phyloP scores from a whole-genome alignment of 768 basidiomycete species.

The Termitomyces heimii region DNA sequence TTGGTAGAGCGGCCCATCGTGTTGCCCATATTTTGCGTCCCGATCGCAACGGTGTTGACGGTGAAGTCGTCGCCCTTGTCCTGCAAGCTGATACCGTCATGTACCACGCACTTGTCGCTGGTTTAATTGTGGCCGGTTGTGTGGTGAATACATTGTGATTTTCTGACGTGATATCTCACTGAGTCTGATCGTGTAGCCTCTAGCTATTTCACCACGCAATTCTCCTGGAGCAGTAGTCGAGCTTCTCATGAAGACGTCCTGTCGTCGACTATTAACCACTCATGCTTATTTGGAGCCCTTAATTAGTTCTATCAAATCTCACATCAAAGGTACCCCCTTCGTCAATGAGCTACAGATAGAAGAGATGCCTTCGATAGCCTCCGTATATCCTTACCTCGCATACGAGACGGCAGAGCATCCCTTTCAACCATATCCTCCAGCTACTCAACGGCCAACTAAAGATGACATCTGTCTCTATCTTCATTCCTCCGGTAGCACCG shows the following conservation, averaged over 20 bases:
- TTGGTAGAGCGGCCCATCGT: constrained; percentile 36
- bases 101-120: constrained; percentile 35
- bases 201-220: constrained; percentile 33
- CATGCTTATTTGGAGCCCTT: constrained; percentile 22
- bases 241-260: constrained; percentile 30
- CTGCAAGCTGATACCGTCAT: constrained; percentile 28
- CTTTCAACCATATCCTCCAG: constrained; percentile 7
- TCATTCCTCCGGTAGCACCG: constrained; percentile 36
- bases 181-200: constrained; percentile 21
- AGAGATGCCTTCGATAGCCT: constrained; percentile 18
- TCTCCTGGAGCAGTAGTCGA: constrained; percentile 28
- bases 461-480: constrained; percentile 20
- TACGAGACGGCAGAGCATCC: constrained; percentile 8
- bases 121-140: constrained; percentile 29
- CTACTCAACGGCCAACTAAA: constrained; percentile 1
- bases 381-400: constrained; percentile 14
- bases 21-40: constrained; percentile 34
- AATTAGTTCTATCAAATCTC: constrained; percentile 19
- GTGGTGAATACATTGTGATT: constrained; percentile 19
- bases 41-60: constrained; percentile 21
- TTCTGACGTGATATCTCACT: neutral
- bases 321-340: constrained; percentile 15
- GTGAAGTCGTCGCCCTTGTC: constrained; percentile 29
- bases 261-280: constrained; percentile 31
- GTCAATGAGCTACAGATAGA: constrained; percentile 20